Conservation (phyloP, 1,139 yeast genomes). For the Pichia inconspicua region DNA sequence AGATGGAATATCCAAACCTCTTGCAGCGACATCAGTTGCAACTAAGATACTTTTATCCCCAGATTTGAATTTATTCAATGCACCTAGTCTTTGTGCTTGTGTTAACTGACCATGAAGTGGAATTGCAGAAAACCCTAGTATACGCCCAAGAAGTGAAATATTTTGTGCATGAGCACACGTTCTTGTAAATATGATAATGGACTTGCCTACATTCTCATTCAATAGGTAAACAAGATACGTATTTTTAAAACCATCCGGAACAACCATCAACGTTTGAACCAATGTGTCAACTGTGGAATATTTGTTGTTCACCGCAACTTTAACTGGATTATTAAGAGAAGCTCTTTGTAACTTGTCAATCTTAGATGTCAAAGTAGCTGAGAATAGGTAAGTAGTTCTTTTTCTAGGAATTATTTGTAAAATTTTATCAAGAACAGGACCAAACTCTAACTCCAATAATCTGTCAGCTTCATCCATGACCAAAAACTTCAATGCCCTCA, state of each 20-base stretch:
- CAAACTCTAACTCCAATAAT: conserved; percentile 91
- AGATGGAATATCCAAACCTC: conserved; percentile 93
- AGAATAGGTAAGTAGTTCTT: conserved; percentile 80
- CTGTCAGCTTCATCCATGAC: conserved; percentile 98
- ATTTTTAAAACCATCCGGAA: conserved; percentile 88
- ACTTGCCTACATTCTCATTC: conserved; percentile 80
- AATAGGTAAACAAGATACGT: conserved; percentile 75
- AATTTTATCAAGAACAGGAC: conserved; percentile 86
- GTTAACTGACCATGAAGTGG: conserved; percentile 93
- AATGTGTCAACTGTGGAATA: conserved; percentile 91
- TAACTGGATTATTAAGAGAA: conserved; percentile 78
- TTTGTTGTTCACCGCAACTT: conserved; percentile 81
- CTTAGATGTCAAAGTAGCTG: conserved; percentile 95
- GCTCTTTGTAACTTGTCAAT: conserved; percentile 94
- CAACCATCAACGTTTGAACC: conserved; percentile 82
- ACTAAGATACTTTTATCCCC: conserved; percentile 77
- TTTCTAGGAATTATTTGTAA: conserved; percentile 77
- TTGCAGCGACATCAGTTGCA: conserved; percentile 97
- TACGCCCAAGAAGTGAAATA: conserved; percentile 71
- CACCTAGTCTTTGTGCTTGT: conserved; percentile 88
- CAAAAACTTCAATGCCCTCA: conserved; percentile 70
- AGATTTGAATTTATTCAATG: conserved; percentile 83
- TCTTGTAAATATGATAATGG: conserved; percentile 82
- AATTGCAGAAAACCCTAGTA: conserved; percentile 79
- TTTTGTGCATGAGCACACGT: conserved; percentile 95